These are phyloP conservation scores for Boletales sp. DNA, from an alignment of 768 basidiomycete species.

Conservation along the genomic window DNA sequence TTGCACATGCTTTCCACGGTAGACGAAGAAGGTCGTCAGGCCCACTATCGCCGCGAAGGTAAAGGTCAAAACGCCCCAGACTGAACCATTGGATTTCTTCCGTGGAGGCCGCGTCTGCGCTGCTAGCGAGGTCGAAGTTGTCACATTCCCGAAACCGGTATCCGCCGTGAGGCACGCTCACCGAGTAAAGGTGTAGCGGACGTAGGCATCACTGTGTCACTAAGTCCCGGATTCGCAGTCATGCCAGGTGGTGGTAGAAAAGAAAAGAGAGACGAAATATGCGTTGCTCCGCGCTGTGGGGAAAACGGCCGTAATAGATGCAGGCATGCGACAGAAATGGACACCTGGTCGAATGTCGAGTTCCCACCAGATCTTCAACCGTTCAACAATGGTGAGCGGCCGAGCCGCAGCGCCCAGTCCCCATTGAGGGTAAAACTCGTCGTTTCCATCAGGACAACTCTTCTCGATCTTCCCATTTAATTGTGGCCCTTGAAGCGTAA, in stretches of 20 bases:
- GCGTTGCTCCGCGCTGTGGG: background rate
- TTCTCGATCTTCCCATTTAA: no score
- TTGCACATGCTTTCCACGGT: constrained; percentile 3
- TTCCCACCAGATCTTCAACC: no score
- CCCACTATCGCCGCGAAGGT: constrained; percentile 20
- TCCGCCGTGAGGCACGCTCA: constrained; percentile 1
- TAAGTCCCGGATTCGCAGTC: constrained; percentile 2
- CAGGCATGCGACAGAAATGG: no score
- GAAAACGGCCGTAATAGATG: background rate
- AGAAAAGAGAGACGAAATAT: background rate
- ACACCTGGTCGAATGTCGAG: no score
- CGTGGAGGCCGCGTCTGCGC: background rate
- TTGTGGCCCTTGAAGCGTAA: no score
- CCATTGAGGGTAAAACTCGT: no score
- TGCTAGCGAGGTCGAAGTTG: background rate
- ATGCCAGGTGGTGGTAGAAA: constrained; percentile 3
- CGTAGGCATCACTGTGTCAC: background rate
- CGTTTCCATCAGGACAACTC: no score
- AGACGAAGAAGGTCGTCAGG: constrained; percentile 11
- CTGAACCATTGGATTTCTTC: background rate
- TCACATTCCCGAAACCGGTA: no score
- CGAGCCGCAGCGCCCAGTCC: no score
- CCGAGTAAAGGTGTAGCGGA: constrained; percentile 19
- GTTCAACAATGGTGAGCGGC: no score
- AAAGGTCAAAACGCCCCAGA: constrained; percentile 13